phyloP scores from a whole-genome alignment of 257 asterid species.

The Anisodus tanguticus region DNA sequence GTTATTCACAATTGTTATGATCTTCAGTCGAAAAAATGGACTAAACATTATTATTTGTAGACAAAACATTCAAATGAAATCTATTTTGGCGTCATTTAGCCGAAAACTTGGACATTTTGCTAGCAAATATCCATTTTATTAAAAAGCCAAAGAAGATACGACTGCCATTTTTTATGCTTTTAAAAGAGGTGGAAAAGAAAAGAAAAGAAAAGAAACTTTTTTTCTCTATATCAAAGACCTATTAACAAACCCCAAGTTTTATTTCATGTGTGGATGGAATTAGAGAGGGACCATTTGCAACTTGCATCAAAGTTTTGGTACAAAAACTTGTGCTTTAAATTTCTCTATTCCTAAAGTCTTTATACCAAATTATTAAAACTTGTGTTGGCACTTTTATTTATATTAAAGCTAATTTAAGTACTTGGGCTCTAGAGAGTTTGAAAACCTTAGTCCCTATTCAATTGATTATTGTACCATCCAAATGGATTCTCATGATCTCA shows the following conservation, averaged over 20 bases:
- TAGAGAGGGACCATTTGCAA: neutral
- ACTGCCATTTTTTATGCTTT: neutral
- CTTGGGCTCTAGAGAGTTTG: neutral
- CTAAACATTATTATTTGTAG: neutral
- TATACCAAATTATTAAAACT: slow-evolving; percentile 15
- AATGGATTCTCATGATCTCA: slow-evolving; percentile 27
- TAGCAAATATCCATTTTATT: slow-evolving; percentile 9
- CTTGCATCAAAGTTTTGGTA: neutral
- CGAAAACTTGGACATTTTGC: slow-evolving; percentile 20
- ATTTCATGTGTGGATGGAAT: slow-evolving; percentile 15
- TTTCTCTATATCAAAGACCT: neutral
- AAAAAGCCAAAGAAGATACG: neutral
- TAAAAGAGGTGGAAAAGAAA: neutral
- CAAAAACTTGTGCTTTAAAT: slow-evolving; percentile 14
- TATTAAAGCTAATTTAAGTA: neutral
- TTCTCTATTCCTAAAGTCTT: neutral
- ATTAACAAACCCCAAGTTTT: neutral
- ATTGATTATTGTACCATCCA: slow-evolving; percentile 24
- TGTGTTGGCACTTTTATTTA: slow-evolving; percentile 5
- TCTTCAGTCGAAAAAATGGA: slow-evolving; percentile 23
- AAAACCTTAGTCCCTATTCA: slow-evolving; percentile 25
- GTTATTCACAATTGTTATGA: neutral
- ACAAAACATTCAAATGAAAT: neutral
- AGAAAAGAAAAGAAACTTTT: neutral
- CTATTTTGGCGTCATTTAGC: slow-evolving; percentile 12